These are phyloP conservation scores for Penicillium sclerotigenum DNA, from an alignment of 2,329 filamentous ascomycete species.

Conservation along the genomic window DNA sequence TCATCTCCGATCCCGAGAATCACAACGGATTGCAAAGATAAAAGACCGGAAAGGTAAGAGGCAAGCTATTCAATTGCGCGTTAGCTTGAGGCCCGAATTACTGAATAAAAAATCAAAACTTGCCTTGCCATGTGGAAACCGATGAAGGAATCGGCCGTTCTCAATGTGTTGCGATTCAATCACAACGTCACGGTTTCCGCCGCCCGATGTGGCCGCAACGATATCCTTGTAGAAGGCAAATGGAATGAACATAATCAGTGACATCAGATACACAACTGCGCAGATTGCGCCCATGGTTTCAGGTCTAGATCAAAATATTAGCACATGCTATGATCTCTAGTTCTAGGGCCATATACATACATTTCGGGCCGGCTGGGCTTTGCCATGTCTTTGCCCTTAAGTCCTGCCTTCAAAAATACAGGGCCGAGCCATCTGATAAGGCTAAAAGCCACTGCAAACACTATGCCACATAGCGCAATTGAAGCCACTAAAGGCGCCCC, in stretches of 20 bases:
- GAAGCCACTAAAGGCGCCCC: constrained; percentile 88
- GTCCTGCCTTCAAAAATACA: constrained; percentile 80
- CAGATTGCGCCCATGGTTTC: constrained; percentile 96
- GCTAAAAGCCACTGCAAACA: constrained; percentile 76
- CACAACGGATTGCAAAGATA: constrained; percentile 85
- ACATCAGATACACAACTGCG: constrained; percentile 85
- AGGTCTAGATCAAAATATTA: constrained; percentile 52
- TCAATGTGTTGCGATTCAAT: constrained; percentile 70
- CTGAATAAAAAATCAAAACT: background rate
- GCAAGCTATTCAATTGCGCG: constrained; percentile 62
- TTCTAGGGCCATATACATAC: constrained; percentile 43
- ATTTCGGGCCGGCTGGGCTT: constrained; percentile 74
- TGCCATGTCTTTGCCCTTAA: constrained; percentile 85
- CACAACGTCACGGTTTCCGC: constrained; percentile 85
- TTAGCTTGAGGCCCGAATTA: background rate
- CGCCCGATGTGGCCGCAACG: constrained; percentile 88
- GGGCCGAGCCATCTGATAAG: constrained; percentile 92
- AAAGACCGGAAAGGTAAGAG: constrained; percentile 88
- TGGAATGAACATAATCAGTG: constrained; percentile 87
- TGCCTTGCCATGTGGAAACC: constrained; percentile 93
- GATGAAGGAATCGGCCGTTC: constrained; percentile 79
- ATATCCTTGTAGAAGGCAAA: constrained; percentile 99
- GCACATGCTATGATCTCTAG: background rate
- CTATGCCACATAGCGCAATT: constrained; percentile 78
- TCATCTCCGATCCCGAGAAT: constrained; percentile 93